Base-by-base conservation (phyloP, 495 filamentous ascomycete species). In the Aspergillus steynii region DNA sequence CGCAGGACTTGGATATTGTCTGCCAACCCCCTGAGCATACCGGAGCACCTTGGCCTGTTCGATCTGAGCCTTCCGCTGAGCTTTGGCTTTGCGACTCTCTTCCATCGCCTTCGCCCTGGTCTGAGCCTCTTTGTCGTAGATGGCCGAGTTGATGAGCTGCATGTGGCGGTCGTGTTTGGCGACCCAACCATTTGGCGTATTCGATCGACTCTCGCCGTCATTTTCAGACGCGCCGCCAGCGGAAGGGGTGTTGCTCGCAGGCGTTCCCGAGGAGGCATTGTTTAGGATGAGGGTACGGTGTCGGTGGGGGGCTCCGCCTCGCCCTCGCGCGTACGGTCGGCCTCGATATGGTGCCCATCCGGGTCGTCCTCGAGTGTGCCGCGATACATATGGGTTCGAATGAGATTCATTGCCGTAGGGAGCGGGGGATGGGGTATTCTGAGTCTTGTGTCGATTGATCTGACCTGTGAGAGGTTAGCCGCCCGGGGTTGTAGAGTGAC, bases 71-170 rank as follows among this genome's bases (percentile, higher is more conserved):
- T 76, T 83, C 68, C 82, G 74, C 26, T 80, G 70, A 42, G 83
- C 77, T 64, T 86, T 89, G 50, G 85, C 79, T 63, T 83, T 83
- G 26, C 84, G 78, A 2, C 88, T 89, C 64, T 89, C 83, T 62
- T 92, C 88, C 53, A 95, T 88, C 9, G 90, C 91, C 67, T 85
- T 87, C 1, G 86, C 79, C 42, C 91, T 82, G n/a, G 84, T 82
- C 63, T 87, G 85, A 1, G 82, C 80, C 57, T 90, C 86, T 72
- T 90, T 88, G 65, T 96, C 88, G 74, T 90, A 96, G 14, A 96
- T 83, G 2, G 86, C 82, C 20, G 87, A 82, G 68, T 96, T 96
- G 75, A 97, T 96, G 52, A 97, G 74, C 72, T 96, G 93, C 74
- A 93, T 84, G 65, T 96, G 92, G 55, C 92, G 89, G 64, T 93